Base-by-base conservation (phyloP, 805 yeast genomes). In the Wickerhamomyces rabaulensis region DNA sequence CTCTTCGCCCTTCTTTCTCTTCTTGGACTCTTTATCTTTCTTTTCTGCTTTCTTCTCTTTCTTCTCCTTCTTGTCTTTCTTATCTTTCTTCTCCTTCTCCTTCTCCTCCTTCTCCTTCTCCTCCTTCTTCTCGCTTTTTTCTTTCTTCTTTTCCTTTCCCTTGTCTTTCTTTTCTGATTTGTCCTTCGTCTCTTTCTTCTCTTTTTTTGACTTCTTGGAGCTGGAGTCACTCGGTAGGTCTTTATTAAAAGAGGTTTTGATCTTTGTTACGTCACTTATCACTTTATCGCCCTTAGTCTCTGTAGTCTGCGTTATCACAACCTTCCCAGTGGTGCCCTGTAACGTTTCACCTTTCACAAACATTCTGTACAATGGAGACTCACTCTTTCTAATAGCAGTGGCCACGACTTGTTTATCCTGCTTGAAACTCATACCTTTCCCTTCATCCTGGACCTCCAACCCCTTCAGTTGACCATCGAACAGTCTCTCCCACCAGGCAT, bases 401-500 rank as follows among this genome's bases (percentile, higher is more conserved):
- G 73, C 78, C 2, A 72, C 76, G 4, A 71, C 73, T 39, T 68
- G 69, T 39, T 69, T 71, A 23, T 74, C 79, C 51, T 79, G 86
- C 22, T 70, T 70, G 55, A 87, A 82, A 9, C 71, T 62, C 0
- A 87, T 73, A 15, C 57, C 62, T 6, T 45, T 51, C 2, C 55
- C 48, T 44, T 50, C 52, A n/a, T 44, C 27, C 19, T 52, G 63
- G 8, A 88, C 87, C 48, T 87, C 89, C 43, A 94, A 63, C 9
- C 80, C 77, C 60, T 88, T 87, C 52, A 92, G 73, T 54, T 90
- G 97, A 2, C 97, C 97, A 65, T 92, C 97, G 68, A 94, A 94
- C 40, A 92, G 72, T 52, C 87, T 76, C 55, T 92, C 99, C 99
- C 99, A 92, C 99, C 99, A 92, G 40, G 88, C 84, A 54, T 88